Conservation (phyloP, 768 basidiomycete species). For the Tylopilus felleus region DNA sequence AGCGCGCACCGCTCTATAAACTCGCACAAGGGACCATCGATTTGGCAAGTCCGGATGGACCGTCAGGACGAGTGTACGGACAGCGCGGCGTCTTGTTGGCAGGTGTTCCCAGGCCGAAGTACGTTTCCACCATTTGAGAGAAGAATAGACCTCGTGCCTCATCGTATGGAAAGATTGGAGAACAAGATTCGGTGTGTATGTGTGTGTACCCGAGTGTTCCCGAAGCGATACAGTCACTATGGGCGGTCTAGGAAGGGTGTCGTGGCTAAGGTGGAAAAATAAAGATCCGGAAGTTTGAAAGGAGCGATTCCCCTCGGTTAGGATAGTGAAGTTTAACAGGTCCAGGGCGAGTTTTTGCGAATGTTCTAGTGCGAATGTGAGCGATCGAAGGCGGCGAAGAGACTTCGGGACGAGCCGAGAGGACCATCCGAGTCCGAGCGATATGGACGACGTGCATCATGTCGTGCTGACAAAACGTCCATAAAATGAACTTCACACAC, state of each 20-base stretch:
- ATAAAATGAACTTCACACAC: slow-evolving; percentile 12
- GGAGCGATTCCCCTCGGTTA: background rate
- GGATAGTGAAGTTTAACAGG: background rate
- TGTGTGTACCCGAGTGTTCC: slow-evolving; percentile 10
- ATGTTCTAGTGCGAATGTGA: background rate
- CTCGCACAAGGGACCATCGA: slow-evolving; percentile 2
- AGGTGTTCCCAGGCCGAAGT: slow-evolving; percentile 12
- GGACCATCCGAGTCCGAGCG: slow-evolving; percentile 7
- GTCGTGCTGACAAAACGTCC: background rate
- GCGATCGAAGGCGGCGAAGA: background rate
- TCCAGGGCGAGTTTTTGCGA: background rate
- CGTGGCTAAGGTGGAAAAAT: background rate
- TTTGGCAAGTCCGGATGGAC: slow-evolving; percentile 8
- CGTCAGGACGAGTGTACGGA: background rate
- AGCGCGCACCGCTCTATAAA: slow-evolving; percentile 16
- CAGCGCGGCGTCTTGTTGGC: slow-evolving; percentile 10
- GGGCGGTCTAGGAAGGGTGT: slow-evolving; percentile 2
- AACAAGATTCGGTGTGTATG: background rate
- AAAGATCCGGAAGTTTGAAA: background rate
- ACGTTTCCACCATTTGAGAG: slow-evolving; percentile 6
- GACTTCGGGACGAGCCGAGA: slow-evolving; percentile 3
- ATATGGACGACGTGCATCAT: slow-evolving; percentile 7
- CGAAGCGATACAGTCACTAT: slow-evolving; percentile 6
- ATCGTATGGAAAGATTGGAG: background rate
- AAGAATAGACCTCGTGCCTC: slow-evolving; percentile 20